A percentile compares a stretch with the other conserved stretches of the same genome.
These are phyloP conservation scores for Taiwanofungus camphoratus DNA, from an alignment of 1,284 basidiomycete genomes.

Conservation along the genomic window DNA sequence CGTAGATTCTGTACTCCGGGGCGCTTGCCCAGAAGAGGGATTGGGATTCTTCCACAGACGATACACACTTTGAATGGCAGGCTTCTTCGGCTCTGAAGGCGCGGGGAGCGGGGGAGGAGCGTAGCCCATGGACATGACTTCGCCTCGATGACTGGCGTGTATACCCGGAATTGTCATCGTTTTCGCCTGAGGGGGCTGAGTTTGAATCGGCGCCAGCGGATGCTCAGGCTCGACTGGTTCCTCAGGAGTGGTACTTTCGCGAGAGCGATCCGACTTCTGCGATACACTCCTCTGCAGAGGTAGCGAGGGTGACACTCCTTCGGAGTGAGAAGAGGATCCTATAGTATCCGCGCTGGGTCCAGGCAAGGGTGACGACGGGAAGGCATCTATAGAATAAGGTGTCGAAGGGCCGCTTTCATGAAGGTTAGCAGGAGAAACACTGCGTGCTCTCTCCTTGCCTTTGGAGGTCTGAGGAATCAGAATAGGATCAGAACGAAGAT, in stretches of 20 bases:
- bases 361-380: no score
- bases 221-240: constrained; percentile 24
- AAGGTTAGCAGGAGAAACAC: constrained; percentile 18
- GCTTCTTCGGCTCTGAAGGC: constrained; percentile 42
- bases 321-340: not conserved
- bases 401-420: no score
- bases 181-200: constrained; percentile 62
- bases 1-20: constrained; percentile 18
- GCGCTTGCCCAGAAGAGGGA: constrained; percentile 25
- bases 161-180: constrained; percentile 80
- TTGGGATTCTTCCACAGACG: constrained; percentile 59
- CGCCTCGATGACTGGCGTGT: constrained; percentile 70
- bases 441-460: constrained; percentile 25
- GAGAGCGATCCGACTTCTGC: constrained; percentile 12
- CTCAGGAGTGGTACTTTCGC: constrained; percentile 8
- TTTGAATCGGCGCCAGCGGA: constrained; percentile 49
- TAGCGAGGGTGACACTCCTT: constrained; percentile 11
- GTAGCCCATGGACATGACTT: constrained; percentile 75
- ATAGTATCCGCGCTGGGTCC: no score
- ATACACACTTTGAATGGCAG: constrained; percentile 61
- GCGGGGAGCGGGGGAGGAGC: constrained; percentile 43
- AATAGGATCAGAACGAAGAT: constrained; percentile 26
- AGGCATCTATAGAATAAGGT: no score
- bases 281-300: constrained; percentile 14
- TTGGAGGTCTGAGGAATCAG: constrained; percentile 26